Base-by-base conservation (phyloP, 83 land plant genomes). In the Diphasiastrum complanatum region DNA sequence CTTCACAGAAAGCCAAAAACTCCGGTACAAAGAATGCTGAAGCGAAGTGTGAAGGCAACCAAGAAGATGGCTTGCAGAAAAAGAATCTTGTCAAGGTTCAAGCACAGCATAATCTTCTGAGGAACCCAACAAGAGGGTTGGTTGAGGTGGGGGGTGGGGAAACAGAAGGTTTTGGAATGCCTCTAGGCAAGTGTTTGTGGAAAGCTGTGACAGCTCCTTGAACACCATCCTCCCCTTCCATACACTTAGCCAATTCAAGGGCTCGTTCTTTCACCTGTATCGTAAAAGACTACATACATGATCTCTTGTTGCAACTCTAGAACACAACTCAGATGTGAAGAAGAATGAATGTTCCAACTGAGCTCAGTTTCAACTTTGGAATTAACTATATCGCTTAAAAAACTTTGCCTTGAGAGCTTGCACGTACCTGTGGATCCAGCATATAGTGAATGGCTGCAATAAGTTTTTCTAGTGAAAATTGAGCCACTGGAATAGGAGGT, bases 401-500 rank as follows among this genome's bases (percentile, higher is more conserved):
- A 24, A 11, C 23, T 22, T 8, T 8, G 16, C 12, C 43, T 8
- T 8, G 8, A 40, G 16, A 40, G 43, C 16, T 40, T 40, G 16
- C 20, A 62, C 65, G 30, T 57, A 72, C 75, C 75, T 72, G 66
- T 10, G 64, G 65, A 19, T 68, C 45, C 50, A 69, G 73, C 78
- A 75, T 75, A 23, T 54, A 75, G 4, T 45, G 46, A 23, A 75
- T 69, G 1, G 78, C 78, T 41, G 74, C 41, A 23, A 75, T 63
- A 27, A 75, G 78, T 56, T 63, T 68, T 2, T 69, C 68, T 14
- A 75, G 56, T n/a, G 73, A 48, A 41, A 75, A 75, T 20, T 75
- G 74, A 18, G 27, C 20, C 11, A 50, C 68, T 24, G 78, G 78
- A 55, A 75, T 75, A 45, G 78, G 78, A 22, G 43, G 37, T 53